Base-by-base conservation (phyloP, 2,329 filamentous ascomycete genomes). In the Diaporthe citrichinensis region DNA sequence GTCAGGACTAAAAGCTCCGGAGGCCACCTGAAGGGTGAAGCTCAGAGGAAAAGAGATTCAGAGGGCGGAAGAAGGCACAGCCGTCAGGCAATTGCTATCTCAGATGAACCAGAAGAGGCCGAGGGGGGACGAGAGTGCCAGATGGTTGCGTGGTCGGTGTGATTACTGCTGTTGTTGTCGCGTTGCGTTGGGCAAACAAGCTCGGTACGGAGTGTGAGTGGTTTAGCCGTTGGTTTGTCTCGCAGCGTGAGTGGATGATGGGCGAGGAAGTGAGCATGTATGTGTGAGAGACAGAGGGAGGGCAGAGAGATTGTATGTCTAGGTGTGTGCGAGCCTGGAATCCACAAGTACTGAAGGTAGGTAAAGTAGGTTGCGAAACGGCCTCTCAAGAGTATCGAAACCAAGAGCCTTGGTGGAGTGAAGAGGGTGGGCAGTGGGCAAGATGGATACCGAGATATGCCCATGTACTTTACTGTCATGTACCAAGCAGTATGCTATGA, bases 1-100 rank as follows among this genome's bases (percentile, higher is more conserved):
- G n/a, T 41, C 65, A 69, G 65, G 65, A 69, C 31, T 7, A 69
- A 69, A 69, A 69, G 65, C 46, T 55, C 65, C 65, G 65, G 34
- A 23, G n/a, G n/a, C 23, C 1, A 39, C 34, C 34, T 41, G 15
- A 7, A 41, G 34, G 7, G n/a, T 8, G 31, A 23, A 23, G 34
- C 34, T 34, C 4, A 14, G 49, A 6, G n/a, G 34, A 23, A 17
- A 8, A 55, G 4, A 31, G 34, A 14, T 15, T 15, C 49, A 8
- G 28, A 28, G 12, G 46, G 49, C 15, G 15, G 65, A 17, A 44
- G 59, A 46, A 28, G n/a, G 9, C 15, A 39, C 46, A 15, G 3
- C 10, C n/a, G 65, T 6, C 7, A 8, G 9, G 65, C 65, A 23
- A 69, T 28, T 55, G n/a, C 17, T 55, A 23, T 69, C 49, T 31